Base-by-base conservation (phyloP, 305 asterid species). In the Solanum hybrid region DNA sequence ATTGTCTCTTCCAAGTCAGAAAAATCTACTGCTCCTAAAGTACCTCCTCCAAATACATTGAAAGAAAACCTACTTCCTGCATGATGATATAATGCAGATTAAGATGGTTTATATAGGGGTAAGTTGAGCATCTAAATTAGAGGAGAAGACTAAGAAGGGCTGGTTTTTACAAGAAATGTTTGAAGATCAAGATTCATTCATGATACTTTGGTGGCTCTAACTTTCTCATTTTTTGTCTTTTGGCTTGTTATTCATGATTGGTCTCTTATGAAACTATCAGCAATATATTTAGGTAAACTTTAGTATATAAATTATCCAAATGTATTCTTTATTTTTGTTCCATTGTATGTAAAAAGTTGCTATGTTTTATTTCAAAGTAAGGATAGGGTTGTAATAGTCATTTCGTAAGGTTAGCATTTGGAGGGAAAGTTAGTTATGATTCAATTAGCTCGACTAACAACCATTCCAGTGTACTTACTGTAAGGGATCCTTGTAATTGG, bases 1-100 rank as follows among this genome's bases (percentile, higher is more conserved):
- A 90, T 96, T 8, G 89, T 93, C 26, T 94, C 93, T 89, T 93
- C 97, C 40, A 98, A 96, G 87, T 92, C 99, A 2, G 98, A 95
- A 89, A 92, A 84, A 73, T 91, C 99, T 22, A 91, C 86, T 33
- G 93, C 95, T 88, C 92, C 92, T 8, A 92, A 90, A 88, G 89
- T 31, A 88, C 87, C 90, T 40, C 91, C 91, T 75, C 92, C 89
- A 37, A 93, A 93, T 88, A 87, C 90, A 11, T 91, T 95, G 93
- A 92, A 91, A 87, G 94, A 95, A 61, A 94, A 90, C 26, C 96
- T 96, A 71, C 94, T 95, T 87, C 93, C 91, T 29, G 87, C 87
- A 88, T 86, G 82, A 40, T 91, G 92, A 93, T 11, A 20, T 22
- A 22, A 31, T 33, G 33, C 2, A 31, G 4, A 20, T 85, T 33